Percentiles rank a stretch among this genome's conserved stretches.
phyloP scores from a whole-genome alignment of 2,329 filamentous ascomycete genomes.

The Fusarium xyrophilum region DNA sequence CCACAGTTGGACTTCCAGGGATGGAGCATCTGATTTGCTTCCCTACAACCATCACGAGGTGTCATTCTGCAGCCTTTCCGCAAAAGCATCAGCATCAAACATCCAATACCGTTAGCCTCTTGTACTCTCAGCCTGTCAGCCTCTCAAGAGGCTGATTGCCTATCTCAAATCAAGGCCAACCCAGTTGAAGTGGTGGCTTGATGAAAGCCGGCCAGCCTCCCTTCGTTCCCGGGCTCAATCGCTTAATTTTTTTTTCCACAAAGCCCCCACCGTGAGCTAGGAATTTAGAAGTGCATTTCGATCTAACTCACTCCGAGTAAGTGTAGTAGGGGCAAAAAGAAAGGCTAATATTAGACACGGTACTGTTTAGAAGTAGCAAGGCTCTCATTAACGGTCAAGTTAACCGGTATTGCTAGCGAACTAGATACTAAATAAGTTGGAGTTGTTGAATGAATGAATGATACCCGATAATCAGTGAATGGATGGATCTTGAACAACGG shows the following conservation, averaged over 20 bases:
- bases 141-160: neutral
- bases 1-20: constrained; percentile 6
- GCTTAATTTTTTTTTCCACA: constrained; percentile 1
- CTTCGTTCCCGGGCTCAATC: constrained; percentile 1
- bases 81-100: neutral
- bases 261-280: constrained; percentile 26
- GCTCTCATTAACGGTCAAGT: neutral
- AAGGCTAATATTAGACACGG: constrained; percentile 25
- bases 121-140: constrained; percentile 4
- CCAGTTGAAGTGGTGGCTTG: constrained; percentile 16
- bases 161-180: neutral
- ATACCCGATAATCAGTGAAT: neutral
- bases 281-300: constrained; percentile 26
- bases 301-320: constrained; percentile 1
- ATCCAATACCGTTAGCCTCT: constrained; percentile 13
- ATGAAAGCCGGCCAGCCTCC: constrained; percentile 5
- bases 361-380: neutral
- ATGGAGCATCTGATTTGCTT: constrained; percentile 14
- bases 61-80: constrained; percentile 13
- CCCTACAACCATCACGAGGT: constrained; percentile 5
- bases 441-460: neutral
- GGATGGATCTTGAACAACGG: neutral
- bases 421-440: neutral
- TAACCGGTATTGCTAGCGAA: constrained; percentile 3
- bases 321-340: neutral